Conservation (phyloP, 208 protist species). For the Lotmaria passim region DNA sequence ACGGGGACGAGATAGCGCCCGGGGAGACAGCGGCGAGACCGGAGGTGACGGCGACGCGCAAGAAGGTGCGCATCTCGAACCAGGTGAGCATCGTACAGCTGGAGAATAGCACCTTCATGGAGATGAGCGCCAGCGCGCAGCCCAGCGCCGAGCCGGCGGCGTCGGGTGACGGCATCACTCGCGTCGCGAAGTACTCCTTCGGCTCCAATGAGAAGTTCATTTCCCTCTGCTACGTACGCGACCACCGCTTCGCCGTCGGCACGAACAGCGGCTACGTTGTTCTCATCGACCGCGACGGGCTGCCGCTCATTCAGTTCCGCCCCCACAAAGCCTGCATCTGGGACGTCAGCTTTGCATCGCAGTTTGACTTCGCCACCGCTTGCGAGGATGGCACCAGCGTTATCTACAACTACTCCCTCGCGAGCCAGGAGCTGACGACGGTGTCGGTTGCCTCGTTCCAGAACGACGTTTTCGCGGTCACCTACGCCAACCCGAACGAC, state of each 20-base stretch:
- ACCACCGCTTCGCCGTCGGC: conserved; percentile 86
- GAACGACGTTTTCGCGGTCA: conserved; percentile 89
- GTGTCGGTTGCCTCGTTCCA: conserved; percentile 88
- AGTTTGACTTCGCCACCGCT: conserved; percentile 88
- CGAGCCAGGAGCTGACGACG: conserved; percentile 70
- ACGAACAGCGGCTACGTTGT: conserved; percentile 90
- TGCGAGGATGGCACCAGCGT: conserved; percentile 88
- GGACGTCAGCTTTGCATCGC: conserved; percentile 83
- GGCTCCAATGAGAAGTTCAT: conserved; percentile 90
- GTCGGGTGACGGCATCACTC: conserved; percentile 68
- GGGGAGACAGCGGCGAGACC: conserved; percentile 40
- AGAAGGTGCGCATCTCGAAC: conserved; percentile 84
- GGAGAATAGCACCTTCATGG: conserved; percentile 88
- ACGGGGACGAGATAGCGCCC: conserved; percentile 48
- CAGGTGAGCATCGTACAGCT: conserved; percentile 89
- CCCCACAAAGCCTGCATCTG: conserved; percentile 90
- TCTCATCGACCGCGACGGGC: conserved; percentile 80
- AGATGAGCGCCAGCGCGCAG: conserved; percentile 83
- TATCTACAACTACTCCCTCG: conserved; percentile 91
- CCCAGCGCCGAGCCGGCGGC: conserved; percentile 48
- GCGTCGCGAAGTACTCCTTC: conserved; percentile 85
- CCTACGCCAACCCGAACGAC: conserved; percentile 74
- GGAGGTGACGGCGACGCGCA: conserved; percentile 52
- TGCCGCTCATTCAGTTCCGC: conserved; percentile 90
- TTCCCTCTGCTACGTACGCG: conserved; percentile 80